phyloP scores from a whole-genome alignment of 202 grass and related monocot species.

The Panicum hallii region DNA sequence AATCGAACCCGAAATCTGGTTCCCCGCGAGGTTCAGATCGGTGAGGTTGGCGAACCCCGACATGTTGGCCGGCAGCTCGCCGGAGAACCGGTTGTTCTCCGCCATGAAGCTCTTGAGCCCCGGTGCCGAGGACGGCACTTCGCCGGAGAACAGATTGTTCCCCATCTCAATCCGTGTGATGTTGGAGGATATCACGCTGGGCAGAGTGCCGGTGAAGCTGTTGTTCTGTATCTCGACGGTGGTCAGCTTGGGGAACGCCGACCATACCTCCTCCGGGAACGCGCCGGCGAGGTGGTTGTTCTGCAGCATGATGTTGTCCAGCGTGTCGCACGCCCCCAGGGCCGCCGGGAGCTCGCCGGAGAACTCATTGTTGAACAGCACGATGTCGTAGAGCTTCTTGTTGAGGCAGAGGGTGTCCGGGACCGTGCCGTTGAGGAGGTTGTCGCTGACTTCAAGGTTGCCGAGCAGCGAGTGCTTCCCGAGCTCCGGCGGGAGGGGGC shows the following conservation, averaged over 20 bases:
- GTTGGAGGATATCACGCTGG: conserved; percentile 40
- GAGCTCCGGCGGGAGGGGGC: conserved; percentile 58
- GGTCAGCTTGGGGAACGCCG: conserved; percentile 23
- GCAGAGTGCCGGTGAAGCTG: conserved; percentile 48
- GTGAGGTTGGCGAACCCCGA: conserved; percentile 37
- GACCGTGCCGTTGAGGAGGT: conserved; percentile 48
- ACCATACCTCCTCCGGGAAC: conserved; percentile 55
- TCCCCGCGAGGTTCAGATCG: conserved; percentile 49
- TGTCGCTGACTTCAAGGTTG: conserved; percentile 49
- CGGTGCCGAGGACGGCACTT: conserved; percentile 24
- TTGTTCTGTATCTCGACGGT: conserved; percentile 49
- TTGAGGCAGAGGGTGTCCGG: conserved; percentile 47
- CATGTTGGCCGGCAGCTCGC: background rate
- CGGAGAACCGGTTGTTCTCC: conserved; percentile 52
- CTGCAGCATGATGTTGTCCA: conserved; percentile 44
- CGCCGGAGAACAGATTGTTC: conserved; percentile 56
- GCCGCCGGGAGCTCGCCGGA: conserved; percentile 43
- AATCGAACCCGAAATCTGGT: conserved; percentile 57
- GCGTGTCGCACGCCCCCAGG: conserved; percentile 38
- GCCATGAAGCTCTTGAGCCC: conserved; percentile 37
- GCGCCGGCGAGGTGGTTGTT: conserved; percentile 56
- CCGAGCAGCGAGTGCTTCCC: conserved; percentile 56
- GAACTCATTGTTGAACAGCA: conserved; percentile 58
- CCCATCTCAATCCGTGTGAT: conserved; percentile 54
- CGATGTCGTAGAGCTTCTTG: conserved; percentile 33